Conservation (phyloP, 352 stramenopile genomes). For the Aphanomyces cochlioides region DNA sequence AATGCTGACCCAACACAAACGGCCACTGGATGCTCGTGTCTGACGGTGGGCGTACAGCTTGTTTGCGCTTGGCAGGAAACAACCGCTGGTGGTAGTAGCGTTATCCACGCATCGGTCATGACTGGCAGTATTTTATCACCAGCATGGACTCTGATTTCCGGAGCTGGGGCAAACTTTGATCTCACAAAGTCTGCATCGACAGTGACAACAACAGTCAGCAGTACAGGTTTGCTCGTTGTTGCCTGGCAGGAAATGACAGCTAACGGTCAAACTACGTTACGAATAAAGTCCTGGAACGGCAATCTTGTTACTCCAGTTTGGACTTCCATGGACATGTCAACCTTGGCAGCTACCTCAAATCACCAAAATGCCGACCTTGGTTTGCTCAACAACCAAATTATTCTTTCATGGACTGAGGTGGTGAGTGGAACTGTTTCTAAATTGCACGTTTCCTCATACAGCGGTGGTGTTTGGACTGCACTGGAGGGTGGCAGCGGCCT, state of each 20-base stretch:
- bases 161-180: slow-evolving; percentile 45
- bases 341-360: slow-evolving; percentile 14
- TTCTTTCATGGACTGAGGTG: slow-evolving; percentile 3
- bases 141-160: slow-evolving; percentile 25
- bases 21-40: slow-evolving; percentile 23
- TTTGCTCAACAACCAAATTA: neutral
- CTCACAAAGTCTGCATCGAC: slow-evolving; percentile 39
- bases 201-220: slow-evolving; percentile 33
- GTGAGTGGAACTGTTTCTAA: neutral
- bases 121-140: slow-evolving; percentile 41
- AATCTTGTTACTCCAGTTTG: slow-evolving; percentile 22
- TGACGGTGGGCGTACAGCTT: neutral
- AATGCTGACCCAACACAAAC: slow-evolving; percentile 45
- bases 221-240: slow-evolving; percentile 41
- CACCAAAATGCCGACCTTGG: neutral
- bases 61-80: slow-evolving; percentile 22
- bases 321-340: slow-evolving; percentile 5
- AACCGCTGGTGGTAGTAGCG: neutral
- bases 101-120: slow-evolving; percentile 37
- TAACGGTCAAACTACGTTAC: slow-evolving; percentile 47
- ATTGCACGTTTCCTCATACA: neutral
- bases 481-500: slow-evolving; percentile 35
- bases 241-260: slow-evolving; percentile 49
- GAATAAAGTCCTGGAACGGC: slow-evolving; percentile 41
- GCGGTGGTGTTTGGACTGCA: neutral